Evolutionary conservation across 1,139 yeast species (phyloP).

Genomic region (Suhomyces taliae): DNA sequence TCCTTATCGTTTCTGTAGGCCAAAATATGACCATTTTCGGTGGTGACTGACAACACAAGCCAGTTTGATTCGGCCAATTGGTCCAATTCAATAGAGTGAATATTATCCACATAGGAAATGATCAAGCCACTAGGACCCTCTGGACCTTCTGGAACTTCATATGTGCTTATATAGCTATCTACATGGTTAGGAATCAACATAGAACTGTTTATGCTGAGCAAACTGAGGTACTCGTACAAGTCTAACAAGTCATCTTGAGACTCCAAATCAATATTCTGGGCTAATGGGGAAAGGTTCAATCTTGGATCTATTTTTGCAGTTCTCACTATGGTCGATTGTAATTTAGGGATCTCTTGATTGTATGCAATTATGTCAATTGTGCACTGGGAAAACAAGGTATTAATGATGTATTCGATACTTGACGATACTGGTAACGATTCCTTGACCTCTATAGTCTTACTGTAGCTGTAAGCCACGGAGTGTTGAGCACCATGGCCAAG

Average conservation of each 20-base stretch:
- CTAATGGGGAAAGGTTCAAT: slow-evolving; percentile 3
- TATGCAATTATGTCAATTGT: neutral
- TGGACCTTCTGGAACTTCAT: slow-evolving; percentile 10
- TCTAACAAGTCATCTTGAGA: slow-evolving; percentile 9
- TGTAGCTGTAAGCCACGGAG: slow-evolving; percentile 15
- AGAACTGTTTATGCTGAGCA: slow-evolving; percentile 18
- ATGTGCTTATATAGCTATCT: slow-evolving; percentile 17
- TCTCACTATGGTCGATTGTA: neutral
- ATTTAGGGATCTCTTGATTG: neutral
- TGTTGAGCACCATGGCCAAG: slow-evolving; percentile 24
- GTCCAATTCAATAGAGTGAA: neutral
- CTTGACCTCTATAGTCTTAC: slow-evolving; percentile 9
- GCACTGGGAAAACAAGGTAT: neutral
- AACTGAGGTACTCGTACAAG: slow-evolving; percentile 21
- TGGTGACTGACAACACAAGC: neutral
- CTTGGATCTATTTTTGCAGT: slow-evolving; percentile 2
- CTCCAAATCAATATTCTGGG: neutral
- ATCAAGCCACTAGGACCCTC: neutral
- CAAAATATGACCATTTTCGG: neutral
- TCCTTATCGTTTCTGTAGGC: slow-evolving; percentile 1
- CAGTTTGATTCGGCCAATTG: neutral
- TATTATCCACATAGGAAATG: neutral
- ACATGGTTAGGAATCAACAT: slow-evolving; percentile 14
- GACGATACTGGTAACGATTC: neutral
- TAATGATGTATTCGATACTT: neutral